Conservation (phyloP, 108 stramenopile species). For the Skeletonema tropicum region DNA sequence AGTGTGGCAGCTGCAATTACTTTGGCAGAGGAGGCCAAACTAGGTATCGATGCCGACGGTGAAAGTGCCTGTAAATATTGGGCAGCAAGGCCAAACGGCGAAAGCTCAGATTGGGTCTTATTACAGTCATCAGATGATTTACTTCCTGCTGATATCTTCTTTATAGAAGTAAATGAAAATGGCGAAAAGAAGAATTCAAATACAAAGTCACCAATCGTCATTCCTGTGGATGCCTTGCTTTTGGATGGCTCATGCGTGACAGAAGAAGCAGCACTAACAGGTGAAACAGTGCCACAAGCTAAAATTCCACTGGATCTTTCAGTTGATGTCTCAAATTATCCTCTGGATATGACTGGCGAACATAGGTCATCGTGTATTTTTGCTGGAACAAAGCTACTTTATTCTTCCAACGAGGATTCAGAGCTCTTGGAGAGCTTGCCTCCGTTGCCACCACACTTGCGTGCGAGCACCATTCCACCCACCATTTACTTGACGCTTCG, state of each 20-base stretch:
- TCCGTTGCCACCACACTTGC: conserved; percentile 7
- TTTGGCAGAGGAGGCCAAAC: conserved; percentile 61
- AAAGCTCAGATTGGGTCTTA: conserved; percentile 31
- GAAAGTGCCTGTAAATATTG: conserved; percentile 26
- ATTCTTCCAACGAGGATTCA: conserved; percentile 30
- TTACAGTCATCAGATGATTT: conserved; percentile 35
- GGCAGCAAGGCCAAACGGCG: conserved; percentile 33
- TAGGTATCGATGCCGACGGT: conserved; percentile 31
- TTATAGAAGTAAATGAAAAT: conserved; percentile 11
- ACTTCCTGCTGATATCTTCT: conserved; percentile 68
- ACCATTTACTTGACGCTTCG: conserved; percentile 57
- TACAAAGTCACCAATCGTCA: conserved; percentile 9
- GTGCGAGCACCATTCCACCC: neutral
- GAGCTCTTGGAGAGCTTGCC: conserved; percentile 13
- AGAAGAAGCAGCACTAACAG: conserved; percentile 85
- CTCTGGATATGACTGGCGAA: conserved; percentile 52
- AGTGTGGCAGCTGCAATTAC: conserved; percentile 48
- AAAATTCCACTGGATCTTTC: conserved; percentile 65
- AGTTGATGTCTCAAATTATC: neutral
- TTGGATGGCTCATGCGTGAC: conserved; percentile 63
- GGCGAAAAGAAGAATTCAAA: neutral
- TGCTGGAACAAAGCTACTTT: conserved; percentile 68
- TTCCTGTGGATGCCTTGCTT: conserved; percentile 71
- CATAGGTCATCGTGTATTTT: conserved; percentile 67
- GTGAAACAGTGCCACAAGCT: conserved; percentile 90